phyloP scores from a whole-genome alignment of 108 stramenopile species.

The Aurantiochytrium sp. region DNA sequence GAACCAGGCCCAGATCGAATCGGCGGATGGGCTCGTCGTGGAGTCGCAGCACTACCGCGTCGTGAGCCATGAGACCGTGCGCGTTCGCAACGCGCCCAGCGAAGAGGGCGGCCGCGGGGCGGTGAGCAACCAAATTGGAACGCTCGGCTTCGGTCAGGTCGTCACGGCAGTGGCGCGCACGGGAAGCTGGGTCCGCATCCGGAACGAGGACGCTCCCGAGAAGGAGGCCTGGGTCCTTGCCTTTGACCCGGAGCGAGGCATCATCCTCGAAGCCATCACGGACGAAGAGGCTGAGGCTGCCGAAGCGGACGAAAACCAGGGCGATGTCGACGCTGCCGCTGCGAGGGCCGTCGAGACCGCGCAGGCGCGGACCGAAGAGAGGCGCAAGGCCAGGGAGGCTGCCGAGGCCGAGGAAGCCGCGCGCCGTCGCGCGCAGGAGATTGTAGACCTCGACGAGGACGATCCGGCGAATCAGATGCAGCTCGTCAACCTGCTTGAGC shows the following conservation, averaged over 20 bases:
- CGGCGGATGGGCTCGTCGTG: background rate
- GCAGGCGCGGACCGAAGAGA: background rate
- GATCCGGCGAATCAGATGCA: background rate
- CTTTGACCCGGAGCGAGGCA: background rate
- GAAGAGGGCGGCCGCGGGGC: background rate
- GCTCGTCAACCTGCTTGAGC: background rate
- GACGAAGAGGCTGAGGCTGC: background rate
- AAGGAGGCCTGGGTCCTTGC: slow-evolving; percentile 2
- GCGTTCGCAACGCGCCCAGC: background rate
- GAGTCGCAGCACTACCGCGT: background rate
- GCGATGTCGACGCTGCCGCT: background rate
- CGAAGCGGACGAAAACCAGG: background rate
- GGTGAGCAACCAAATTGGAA: background rate
- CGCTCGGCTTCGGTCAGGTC: background rate
- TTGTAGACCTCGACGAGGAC: background rate
- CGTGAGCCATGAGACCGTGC: background rate
- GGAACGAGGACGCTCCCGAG: background rate
- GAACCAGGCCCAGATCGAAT: background rate
- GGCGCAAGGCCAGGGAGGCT: background rate
- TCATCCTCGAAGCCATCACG: background rate
- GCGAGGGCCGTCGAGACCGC: background rate
- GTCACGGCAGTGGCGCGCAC: background rate
- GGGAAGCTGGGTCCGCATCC: background rate
- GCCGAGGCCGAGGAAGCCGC: background rate
- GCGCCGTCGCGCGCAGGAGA: background rate